Evolutionary conservation across 2,329 filamentous ascomycete species (phyloP).

Genomic region (Aspergillus neotritici): DNA sequence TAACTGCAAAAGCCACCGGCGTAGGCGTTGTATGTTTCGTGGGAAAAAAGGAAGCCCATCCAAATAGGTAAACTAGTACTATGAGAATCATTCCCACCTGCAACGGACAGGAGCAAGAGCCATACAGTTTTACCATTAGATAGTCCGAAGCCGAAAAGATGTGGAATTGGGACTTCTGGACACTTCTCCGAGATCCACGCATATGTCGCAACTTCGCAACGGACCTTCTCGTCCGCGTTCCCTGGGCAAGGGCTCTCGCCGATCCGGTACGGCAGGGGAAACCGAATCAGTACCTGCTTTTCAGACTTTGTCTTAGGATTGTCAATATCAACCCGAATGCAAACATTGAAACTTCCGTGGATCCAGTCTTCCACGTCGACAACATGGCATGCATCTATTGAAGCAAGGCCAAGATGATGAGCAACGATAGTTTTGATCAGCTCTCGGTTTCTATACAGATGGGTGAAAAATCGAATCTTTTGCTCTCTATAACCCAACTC

Average conservation of each 20-base stretch:
- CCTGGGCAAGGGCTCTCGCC: conserved; percentile 19
- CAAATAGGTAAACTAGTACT: conserved; percentile 4
- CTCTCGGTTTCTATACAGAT: conserved; percentile 6
- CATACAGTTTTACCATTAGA: conserved; percentile 20
- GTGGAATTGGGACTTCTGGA: conserved; percentile 21
- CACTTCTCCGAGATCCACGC: conserved; percentile 24
- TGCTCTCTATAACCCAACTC: conserved; percentile 15
- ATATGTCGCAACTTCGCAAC: conserved; percentile 25
- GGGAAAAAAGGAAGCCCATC: conserved; percentile 7
- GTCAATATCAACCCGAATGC: conserved; percentile 14
- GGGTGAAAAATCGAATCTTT: conserved; percentile 11
- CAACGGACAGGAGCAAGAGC: neutral
- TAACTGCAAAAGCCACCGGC: conserved; percentile 3
- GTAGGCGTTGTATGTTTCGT: conserved; percentile 4
- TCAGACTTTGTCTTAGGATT: neutral
- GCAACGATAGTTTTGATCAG: conserved; percentile 15
- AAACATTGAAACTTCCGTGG: conserved; percentile 21
- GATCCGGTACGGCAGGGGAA: conserved; percentile 22
- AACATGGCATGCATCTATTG: conserved; percentile 6
- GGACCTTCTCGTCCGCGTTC: conserved; percentile 25
- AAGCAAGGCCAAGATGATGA: conserved; percentile 19
- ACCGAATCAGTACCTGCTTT: conserved; percentile 13
- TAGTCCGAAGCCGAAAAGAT: conserved; percentile 22
- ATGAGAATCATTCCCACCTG: neutral
- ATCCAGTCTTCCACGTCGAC: conserved; percentile 14